Percentiles rank a stretch among this genome's conserved stretches.
These are phyloP conservation scores for Cucumis cinereus DNA, from an alignment of 306 rosid species.

Conservation along the genomic window DNA sequence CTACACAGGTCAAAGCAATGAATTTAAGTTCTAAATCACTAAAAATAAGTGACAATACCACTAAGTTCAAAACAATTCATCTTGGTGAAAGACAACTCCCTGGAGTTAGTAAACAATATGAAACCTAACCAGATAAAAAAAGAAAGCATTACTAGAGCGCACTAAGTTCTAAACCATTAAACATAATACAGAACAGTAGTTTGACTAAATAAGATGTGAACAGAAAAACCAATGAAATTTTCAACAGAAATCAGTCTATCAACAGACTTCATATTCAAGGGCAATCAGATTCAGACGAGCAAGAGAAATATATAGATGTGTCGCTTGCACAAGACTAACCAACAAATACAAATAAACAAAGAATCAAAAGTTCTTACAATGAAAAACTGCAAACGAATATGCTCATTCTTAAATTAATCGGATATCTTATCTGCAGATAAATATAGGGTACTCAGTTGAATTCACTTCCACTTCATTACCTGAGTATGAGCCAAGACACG, in stretches of 20 bases:
- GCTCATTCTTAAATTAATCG: not conserved
- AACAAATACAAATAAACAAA: not conserved
- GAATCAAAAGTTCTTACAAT: not conserved
- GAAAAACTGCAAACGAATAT: too few species aligned
- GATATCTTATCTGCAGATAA: not conserved
- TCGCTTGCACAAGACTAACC: not conserved
- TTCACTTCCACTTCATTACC: constrained; percentile 20
- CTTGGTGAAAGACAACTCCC: too few species aligned
- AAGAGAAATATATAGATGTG: not conserved
- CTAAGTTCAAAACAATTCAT: too few species aligned
- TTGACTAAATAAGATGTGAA: not conserved
- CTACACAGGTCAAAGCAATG: constrained; percentile 15
- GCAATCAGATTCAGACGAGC: not conserved
- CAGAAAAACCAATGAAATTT: not conserved
- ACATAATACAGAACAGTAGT: not conserved
- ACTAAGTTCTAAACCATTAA: not conserved
- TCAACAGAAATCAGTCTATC: not conserved
- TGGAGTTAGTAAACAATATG: too few species aligned
- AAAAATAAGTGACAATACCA: too few species aligned
- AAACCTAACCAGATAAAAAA: not conserved
- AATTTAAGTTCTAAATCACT: not conserved
- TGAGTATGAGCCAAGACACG: constrained; percentile 87
- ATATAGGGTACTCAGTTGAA: not conserved
- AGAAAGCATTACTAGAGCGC: not conserved
- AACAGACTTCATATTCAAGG: not conserved